Base-by-base conservation (phyloP, 2,329 filamentous ascomycete genomes). In the Albifimbria verrucaria region DNA sequence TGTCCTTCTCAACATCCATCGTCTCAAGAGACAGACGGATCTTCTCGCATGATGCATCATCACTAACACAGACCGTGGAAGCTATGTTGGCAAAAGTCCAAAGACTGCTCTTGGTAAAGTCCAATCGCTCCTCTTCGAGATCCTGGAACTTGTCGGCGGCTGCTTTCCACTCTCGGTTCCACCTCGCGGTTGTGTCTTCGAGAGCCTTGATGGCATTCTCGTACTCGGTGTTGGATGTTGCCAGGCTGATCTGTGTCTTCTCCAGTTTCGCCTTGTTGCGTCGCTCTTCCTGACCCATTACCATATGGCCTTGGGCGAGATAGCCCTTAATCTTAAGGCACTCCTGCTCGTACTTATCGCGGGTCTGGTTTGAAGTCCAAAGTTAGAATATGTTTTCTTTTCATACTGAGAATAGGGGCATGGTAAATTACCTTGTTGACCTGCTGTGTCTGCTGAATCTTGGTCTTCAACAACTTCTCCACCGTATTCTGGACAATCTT, bases 101-200 rank as follows among this genome's bases (percentile, higher is more conserved):
- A 7, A 99, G 78, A 65, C 94, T 97, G 74, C 90, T 96, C 78
- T 97, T 99, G 60, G 92, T 92, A 68, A 96, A 99, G 72, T 99
- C 94, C 39, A 99, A 81, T 43, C 94, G 83, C 73, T 99, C 94
- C 70, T 99, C 95, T 73, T 99, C 94, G 12, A 99, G 83, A 65
- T 99, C 95, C 76, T 99, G 95, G 72, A 99, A 99, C 77, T 97
- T 99, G 79, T 95, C 95, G 64, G 94, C 96, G 1, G 93, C 94
- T 20, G 90, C 86, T 73, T 97, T 99, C 94, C 94, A 99, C 69
- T 99, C 94, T 63, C 93, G 83, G 68, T 99, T 99, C 94, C 94
- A 99, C 51, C 93, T 83, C 4, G 85, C 88, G 1, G 94, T 99
- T 0, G 94, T 99, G 62, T 97, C 94, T 67, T 99, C 93, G 5